Percentiles rank a stretch among this genome's conserved stretches.
Conservation (phyloP, 148 eudicot genomes). For the Persicaria maculosa region DNA sequence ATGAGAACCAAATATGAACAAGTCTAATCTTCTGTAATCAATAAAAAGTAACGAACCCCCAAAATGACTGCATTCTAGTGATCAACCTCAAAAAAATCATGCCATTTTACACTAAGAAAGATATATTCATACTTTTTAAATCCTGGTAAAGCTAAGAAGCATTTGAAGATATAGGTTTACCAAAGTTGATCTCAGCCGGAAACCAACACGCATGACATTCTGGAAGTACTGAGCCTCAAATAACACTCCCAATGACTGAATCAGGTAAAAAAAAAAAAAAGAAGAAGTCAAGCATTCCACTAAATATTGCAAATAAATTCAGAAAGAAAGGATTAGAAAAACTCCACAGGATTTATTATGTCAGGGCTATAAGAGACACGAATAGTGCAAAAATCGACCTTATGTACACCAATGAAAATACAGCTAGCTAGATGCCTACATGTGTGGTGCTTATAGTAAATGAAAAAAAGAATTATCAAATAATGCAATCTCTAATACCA, state of each 20-base stretch:
- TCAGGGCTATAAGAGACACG: constrained; percentile 5
- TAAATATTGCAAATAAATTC: no score
- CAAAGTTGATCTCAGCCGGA: constrained; percentile 72
- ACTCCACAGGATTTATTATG: not conserved
- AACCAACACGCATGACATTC: constrained; percentile 98
- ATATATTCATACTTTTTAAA: no score
- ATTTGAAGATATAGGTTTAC: constrained; percentile 22
- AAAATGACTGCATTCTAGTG: not conserved
- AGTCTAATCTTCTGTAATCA: not conserved
- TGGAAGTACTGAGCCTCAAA: constrained; percentile 95
- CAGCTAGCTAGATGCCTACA: no score
- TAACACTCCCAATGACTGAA: constrained; percentile 76
- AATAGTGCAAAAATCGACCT: not conserved
- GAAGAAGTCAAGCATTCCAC: not conserved
- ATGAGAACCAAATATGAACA: not conserved
- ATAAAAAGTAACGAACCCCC: not conserved
- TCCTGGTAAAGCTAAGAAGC: not conserved
- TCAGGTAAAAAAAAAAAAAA: constrained; percentile 9
- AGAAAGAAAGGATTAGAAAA: no score
- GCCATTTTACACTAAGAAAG: no score
- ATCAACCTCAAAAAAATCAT: not conserved
- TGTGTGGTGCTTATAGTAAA: not conserved
- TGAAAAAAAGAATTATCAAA: no score
- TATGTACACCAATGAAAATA: not conserved
- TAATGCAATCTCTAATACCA: not conserved